phyloP scores from a whole-genome alignment of 345 rosid genomes.

The Aquilaria malaccensis region DNA sequence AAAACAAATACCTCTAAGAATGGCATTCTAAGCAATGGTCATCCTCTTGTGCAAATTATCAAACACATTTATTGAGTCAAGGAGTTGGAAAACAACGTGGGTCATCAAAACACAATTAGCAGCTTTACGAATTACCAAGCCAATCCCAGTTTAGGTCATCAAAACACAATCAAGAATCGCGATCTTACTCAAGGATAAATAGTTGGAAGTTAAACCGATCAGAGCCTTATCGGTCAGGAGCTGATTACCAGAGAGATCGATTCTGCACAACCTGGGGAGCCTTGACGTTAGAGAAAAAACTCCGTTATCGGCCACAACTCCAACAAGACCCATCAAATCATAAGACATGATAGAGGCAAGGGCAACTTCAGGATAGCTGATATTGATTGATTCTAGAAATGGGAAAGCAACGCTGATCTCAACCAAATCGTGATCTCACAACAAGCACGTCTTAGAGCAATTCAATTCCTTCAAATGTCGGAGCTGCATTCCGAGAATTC shows the following conservation, averaged over 20 bases:
- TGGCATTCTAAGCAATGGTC: too few relatives aligned
- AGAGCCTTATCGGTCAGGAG: conserved; percentile 57
- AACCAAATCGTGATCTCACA: conserved; percentile 35
- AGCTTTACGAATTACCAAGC: conserved; percentile 26
- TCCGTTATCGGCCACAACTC: conserved; percentile 44
- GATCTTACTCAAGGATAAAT: conserved; percentile 36
- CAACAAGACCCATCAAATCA: conserved; percentile 10
- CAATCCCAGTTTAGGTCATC: conserved; percentile 41
- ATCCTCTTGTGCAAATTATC: too few relatives aligned
- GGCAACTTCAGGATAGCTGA: conserved; percentile 38
- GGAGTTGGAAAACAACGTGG: too few relatives aligned
- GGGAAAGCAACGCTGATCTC: conserved; percentile 45
- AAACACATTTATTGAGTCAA: too few relatives aligned
- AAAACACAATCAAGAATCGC: conserved; percentile 52
- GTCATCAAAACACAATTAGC: neutral
- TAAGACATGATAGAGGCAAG: conserved; percentile 8
- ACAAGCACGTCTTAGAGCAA: conserved; percentile 23
- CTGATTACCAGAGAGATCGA: conserved; percentile 62
- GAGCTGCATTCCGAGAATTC: conserved; percentile 19
- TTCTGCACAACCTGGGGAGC: conserved; percentile 37
- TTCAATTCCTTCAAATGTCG: conserved; percentile 36
- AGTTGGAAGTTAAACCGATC: conserved; percentile 29
- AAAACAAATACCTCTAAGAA: too few relatives aligned
- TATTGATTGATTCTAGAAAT: conserved; percentile 49
- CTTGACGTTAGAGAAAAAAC: conserved; percentile 35